Evolutionary conservation across 2,329 filamentous ascomycete species (phyloP), one percentile per base, ranked within the genome.

Genomic region (Trichoderma pleuroti): DNA sequence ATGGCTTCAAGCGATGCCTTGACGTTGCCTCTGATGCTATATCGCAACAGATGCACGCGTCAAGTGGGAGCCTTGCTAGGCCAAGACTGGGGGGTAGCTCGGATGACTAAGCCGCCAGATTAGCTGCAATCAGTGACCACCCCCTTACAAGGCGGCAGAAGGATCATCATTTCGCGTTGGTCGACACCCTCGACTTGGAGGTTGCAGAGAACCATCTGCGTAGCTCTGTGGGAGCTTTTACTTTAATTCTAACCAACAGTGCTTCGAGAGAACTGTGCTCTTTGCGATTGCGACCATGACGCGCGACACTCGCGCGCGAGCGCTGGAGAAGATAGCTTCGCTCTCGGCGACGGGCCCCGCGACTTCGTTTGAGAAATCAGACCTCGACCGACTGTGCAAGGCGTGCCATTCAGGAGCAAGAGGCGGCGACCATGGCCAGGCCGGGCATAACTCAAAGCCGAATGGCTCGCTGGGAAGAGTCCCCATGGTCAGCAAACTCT

Each of bases 261-360:
- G 49, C 24, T 21, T 32, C 26, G 26, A 6, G 34, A 10, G 9
- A 59, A 14, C 26, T n/a, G 34, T 24, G 4, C 28, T 1, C 8
- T 14, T 36, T 18, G 39, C 34, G 39, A 61, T 52, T 34, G 39
- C 11, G 18, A 79, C 68, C 71, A 87, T 87, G 81, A 81, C 84
- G 73, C 84, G 85, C 77, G 84, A 88, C 75, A 86, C 91, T 72
- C 88, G 89, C 77, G 87, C 86, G 73, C 85, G 84, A 77, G 89
- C 89, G 74, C 83, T 91, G 70, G 84, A 90, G 80, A 90, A 89
- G 81, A 90, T 91, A 74, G 89, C 89, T 54, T 84, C 85, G 59
- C 83, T 91, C 68, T 90, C 89, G 16, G 87, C 88, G 32, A 82
- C 84, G 54, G 86, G 82, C 77, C 81, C 87, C 21, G 80, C 82